Percentiles rank a stretch among this genome's conserved stretches.
These are phyloP conservation scores for Pseudogymnoascus destructans DNA, from an alignment of 2,329 filamentous ascomycete genomes.

Conservation along the genomic window DNA sequence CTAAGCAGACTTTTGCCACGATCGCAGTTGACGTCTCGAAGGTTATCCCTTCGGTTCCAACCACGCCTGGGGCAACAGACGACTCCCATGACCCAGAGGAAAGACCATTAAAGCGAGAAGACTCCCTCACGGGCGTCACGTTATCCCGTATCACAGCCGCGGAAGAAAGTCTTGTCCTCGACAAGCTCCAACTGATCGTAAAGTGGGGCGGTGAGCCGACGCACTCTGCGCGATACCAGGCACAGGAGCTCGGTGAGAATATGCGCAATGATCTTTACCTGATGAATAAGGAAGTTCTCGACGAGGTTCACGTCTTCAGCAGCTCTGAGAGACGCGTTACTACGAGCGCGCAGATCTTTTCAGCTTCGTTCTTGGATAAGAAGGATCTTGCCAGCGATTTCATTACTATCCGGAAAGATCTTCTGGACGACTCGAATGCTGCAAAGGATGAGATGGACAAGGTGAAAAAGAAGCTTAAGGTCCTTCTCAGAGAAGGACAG, in stretches of 20 bases:
- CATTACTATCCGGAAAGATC: constrained; percentile 83
- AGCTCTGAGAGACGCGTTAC: constrained; percentile 91
- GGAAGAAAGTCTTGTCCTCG: constrained; percentile 83
- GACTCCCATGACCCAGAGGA: constrained; percentile 25
- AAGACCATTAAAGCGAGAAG: constrained; percentile 50
- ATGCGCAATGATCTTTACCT: constrained; percentile 91
- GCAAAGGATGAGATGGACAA: constrained; percentile 99
- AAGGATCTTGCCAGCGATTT: constrained; percentile 77
- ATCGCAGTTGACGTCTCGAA: constrained; percentile 1
- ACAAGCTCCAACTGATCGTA: constrained; percentile 94
- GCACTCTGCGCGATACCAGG: constrained; percentile 90
- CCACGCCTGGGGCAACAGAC: background rate
- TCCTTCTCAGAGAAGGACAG: constrained; percentile 79
- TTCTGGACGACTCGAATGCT: constrained; percentile 93
- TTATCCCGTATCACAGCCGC: constrained; percentile 88
- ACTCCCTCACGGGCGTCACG: constrained; percentile 80
- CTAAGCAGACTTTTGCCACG: constrained; percentile 11
- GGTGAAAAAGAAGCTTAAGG: constrained; percentile 98
- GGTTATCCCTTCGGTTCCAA: background rate
- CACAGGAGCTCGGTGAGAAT: constrained; percentile 86
- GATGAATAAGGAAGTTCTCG: constrained; percentile 81
- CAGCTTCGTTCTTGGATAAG: constrained; percentile 73
- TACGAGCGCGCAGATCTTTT: constrained; percentile 93
- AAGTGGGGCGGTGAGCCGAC: constrained; percentile 99
- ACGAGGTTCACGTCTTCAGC: constrained; percentile 89